phyloP scores from a whole-genome alignment of 176 grass and related monocot genomes.

The Musa schizocarpa region DNA sequence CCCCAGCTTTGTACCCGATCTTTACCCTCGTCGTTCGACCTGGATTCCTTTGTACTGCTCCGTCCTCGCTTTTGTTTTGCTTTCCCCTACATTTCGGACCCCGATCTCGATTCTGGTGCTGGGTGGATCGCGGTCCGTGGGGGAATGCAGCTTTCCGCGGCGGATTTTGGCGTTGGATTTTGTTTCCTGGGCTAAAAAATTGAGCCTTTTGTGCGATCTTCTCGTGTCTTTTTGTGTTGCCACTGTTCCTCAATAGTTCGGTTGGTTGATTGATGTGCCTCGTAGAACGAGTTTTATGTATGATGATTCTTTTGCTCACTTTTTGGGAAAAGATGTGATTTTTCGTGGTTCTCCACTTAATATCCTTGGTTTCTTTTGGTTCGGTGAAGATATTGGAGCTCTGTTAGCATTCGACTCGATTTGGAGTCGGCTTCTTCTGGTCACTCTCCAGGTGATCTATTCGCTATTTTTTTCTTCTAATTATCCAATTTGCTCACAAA shows the following conservation, averaged over 20 bases:
- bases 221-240: not conserved
- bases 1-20: not conserved
- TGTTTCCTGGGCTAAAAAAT: conserved; percentile 5
- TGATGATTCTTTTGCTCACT: not conserved
- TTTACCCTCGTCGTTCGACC: not conserved
- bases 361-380: not conserved
- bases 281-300: not conserved
- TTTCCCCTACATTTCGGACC: not conserved
- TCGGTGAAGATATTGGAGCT: not conserved
- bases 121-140: not conserved
- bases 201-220: not conserved
- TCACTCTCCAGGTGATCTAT: not conserved
- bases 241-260: not conserved
- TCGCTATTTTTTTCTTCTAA: not conserved
- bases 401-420: not conserved
- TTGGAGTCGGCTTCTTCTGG: not conserved
- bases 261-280: conserved; percentile 3
- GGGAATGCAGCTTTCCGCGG: not conserved
- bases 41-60: not conserved
- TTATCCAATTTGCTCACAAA: not conserved
- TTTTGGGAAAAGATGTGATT: not conserved
- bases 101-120: conserved; percentile 8
- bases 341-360: not conserved
- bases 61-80: not conserved
- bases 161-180: conserved; percentile 1